Conservation (phyloP, 1,284 basidiomycete species). For the Coriolopsis trogii region DNA sequence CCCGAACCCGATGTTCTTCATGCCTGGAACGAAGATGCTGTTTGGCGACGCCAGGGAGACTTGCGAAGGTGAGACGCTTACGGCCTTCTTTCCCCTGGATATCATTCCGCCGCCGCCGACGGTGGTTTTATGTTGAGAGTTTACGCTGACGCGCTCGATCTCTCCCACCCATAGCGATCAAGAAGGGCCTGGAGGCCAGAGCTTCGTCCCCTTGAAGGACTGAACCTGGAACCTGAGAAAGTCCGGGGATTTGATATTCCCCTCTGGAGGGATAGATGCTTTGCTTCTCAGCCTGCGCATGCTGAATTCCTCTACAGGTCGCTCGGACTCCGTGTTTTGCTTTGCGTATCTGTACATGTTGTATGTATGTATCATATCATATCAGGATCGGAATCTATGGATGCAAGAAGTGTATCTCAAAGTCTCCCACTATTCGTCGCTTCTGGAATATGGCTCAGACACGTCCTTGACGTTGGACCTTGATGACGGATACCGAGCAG, state of each 20-base stretch:
- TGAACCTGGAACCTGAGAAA: not conserved
- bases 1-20: conserved; percentile 89
- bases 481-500: no score
- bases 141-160: not conserved
- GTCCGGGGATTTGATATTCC: not conserved
- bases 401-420: no score
- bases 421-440: no score
- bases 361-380: conserved; percentile 23
- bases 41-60: conserved; percentile 88
- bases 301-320: no score
- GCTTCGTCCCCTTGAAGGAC: conserved; percentile 13
- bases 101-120: not conserved
- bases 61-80: conserved; percentile 67
- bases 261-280: no score
- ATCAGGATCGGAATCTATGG: no score
- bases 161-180: conserved; percentile 24
- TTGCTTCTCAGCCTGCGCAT: no score
- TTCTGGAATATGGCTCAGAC: no score
- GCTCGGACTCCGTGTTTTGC: not conserved
- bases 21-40: conserved; percentile 85
- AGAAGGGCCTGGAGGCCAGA: conserved; percentile 28
- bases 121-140: not conserved
- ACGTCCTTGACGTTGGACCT: no score
- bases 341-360: conserved; percentile 13
- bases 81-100: not conserved